These are phyloP conservation scores for Torulaspora franciscae DNA, from an alignment of 805 yeast genomes.

Conservation along the genomic window DNA sequence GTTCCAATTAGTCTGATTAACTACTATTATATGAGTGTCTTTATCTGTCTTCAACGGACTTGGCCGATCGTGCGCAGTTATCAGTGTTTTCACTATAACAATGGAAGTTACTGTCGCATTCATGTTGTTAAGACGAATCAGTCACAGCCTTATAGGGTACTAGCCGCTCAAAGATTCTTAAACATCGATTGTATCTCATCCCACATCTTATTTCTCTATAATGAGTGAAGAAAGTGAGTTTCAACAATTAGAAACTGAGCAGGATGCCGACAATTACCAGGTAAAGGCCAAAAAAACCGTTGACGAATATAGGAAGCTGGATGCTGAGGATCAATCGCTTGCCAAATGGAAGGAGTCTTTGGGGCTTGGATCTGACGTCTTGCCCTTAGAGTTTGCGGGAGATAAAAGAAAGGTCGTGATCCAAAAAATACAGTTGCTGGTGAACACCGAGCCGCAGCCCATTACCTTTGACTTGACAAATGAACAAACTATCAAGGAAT, in stretches of 20 bases:
- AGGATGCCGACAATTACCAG: conserved; percentile 27
- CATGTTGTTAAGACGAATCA: too few relatives aligned
- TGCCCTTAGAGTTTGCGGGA: conserved; percentile 59
- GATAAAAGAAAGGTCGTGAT: conserved; percentile 77
- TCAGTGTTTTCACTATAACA: neutral
- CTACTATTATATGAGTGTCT: neutral
- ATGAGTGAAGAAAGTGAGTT: conserved; percentile 38
- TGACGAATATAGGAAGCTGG: conserved; percentile 75
- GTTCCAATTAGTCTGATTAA: too few relatives aligned
- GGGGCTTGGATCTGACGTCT: conserved; percentile 60
- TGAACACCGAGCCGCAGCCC: conserved; percentile 62
- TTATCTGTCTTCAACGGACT: neutral
- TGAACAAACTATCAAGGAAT: conserved; percentile 49
- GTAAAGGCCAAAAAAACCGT: conserved; percentile 63
- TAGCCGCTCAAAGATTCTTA: neutral
- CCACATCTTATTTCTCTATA: neutral
- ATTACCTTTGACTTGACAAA: conserved; percentile 66
- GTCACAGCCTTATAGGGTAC: too few relatives aligned
- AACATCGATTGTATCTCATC: neutral
- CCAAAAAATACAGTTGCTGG: conserved; percentile 63
- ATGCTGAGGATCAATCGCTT: conserved; percentile 85
- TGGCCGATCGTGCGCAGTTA: neutral
- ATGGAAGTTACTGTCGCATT: too few relatives aligned
- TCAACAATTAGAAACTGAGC: conserved; percentile 30
- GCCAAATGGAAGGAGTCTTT: conserved; percentile 88